A percentile compares a stretch with the other conserved stretches of the same genome.
Evolutionary conservation across 805 yeast genomes (phyloP).

Genomic region (Ogataea nitratoaversa): DNA sequence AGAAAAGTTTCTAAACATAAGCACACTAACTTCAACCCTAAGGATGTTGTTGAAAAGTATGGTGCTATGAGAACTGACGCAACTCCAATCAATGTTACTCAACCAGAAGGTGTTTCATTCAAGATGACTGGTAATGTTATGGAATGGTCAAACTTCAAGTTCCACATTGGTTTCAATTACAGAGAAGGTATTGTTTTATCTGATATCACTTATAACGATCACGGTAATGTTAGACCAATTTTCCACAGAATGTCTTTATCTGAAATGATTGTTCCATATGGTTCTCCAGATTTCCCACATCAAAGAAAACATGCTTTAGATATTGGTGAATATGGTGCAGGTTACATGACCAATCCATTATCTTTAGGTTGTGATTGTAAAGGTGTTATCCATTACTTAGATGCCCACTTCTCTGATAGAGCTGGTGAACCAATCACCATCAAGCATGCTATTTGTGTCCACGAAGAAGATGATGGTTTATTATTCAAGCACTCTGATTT

Average conservation of each 20-base stretch:
- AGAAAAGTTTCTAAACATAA: slow-evolving; percentile 64
- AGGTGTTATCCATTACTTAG: slow-evolving; percentile 79
- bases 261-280: slow-evolving; percentile 86
- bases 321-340: slow-evolving; percentile 86
- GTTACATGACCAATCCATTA: slow-evolving; percentile 77
- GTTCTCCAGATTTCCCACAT: slow-evolving; percentile 74
- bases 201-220: slow-evolving; percentile 71
- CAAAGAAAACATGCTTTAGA: slow-evolving; percentile 85
- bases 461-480: slow-evolving; percentile 82
- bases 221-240: slow-evolving; percentile 66
- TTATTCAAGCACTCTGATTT: slow-evolving; percentile 80
- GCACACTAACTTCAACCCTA: slow-evolving; percentile 68
- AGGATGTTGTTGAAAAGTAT: slow-evolving; percentile 54
- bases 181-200: slow-evolving; percentile 80
- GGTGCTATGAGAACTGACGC: slow-evolving; percentile 62
- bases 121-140: slow-evolving; percentile 63
- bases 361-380: slow-evolving; percentile 81
- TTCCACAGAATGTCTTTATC: slow-evolving; percentile 75
- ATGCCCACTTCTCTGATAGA: slow-evolving; percentile 69
- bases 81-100: slow-evolving; percentile 67
- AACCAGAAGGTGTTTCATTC: slow-evolving; percentile 82
- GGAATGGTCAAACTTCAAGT: slow-evolving; percentile 72
- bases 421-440: slow-evolving; percentile 66
- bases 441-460: slow-evolving; percentile 77
- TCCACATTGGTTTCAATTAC: slow-evolving; percentile 81